These are phyloP conservation scores for Sporothrix luriei DNA, from an alignment of 2,329 filamentous ascomycete species.

Conservation along the genomic window DNA sequence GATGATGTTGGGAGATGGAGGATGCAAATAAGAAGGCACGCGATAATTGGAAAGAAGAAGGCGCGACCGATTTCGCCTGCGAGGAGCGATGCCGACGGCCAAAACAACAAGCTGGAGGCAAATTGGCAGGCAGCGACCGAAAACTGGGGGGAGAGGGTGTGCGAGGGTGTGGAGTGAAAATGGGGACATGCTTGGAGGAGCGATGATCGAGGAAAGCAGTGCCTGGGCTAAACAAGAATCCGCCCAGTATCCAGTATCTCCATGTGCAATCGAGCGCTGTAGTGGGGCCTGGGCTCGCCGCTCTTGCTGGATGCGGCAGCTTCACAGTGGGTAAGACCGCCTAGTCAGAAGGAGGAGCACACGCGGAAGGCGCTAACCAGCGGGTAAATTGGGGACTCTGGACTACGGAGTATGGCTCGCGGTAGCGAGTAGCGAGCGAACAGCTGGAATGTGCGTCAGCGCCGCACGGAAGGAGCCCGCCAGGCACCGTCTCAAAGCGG, in stretches of 20 bases:
- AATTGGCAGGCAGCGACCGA: conserved; percentile 1
- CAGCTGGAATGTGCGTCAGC: conserved; percentile 22
- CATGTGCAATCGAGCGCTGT: conserved; percentile 16
- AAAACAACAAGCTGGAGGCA: background rate
- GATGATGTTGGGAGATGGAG: background rate
- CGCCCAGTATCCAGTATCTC: background rate
- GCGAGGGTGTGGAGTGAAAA: conserved; percentile 5
- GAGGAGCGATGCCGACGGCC: background rate
- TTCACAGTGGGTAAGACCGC: background rate
- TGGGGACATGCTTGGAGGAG: background rate
- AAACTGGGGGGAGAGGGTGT: background rate
- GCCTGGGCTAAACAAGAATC: background rate
- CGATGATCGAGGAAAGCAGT: conserved; percentile 5
- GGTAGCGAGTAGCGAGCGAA: background rate
- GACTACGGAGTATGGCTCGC: no score
- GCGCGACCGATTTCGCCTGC: conserved; percentile 16
- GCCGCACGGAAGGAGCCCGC: background rate
- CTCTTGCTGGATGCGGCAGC: conserved; percentile 30
- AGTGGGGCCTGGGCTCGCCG: conserved; percentile 21
- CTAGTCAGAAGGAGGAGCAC: conserved; percentile 2
- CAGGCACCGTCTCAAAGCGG: background rate
- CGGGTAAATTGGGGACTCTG: conserved; percentile 17
- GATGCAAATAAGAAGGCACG: background rate
- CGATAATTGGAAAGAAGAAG: background rate
- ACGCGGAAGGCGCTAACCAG: conserved; percentile 28